Evolutionary conservation across 2,329 filamentous ascomycete genomes (phyloP).

Genomic region (Arthrobotrys musiformis): DNA sequence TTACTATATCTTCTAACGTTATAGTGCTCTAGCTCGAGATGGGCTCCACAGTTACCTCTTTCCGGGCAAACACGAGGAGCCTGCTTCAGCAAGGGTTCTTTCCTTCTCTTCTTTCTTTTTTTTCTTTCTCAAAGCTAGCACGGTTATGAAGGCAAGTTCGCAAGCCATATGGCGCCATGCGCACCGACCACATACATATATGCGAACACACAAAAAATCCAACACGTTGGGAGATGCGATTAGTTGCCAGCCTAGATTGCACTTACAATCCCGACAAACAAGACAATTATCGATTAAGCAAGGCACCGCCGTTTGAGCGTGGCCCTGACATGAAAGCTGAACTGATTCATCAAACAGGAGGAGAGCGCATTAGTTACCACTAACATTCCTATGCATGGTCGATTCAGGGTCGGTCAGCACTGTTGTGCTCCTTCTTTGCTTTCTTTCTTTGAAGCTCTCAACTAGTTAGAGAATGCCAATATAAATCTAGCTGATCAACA

Average conservation of each 20-base stretch:
- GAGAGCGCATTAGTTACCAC: no score
- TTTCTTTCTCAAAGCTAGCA: neutral
- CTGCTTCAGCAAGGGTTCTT: neutral
- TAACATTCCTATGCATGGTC: neutral
- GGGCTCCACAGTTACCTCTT: neutral
- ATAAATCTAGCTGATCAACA: constrained; percentile 5
- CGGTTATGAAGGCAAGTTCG: neutral
- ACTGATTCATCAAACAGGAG: constrained; percentile 1
- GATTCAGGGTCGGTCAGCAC: neutral
- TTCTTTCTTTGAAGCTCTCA: neutral
- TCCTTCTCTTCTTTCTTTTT: no score
- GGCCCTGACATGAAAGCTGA: constrained; percentile 3
- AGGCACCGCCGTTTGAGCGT: neutral
- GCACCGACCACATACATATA: constrained; percentile 2
- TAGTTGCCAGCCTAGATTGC: no score
- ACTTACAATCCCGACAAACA: no score
- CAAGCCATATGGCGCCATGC: constrained; percentile 9
- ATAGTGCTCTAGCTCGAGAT: neutral
- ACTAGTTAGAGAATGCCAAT: neutral
- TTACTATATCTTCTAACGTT: constrained; percentile 4
- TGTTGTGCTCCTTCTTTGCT: neutral
- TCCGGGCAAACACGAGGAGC: neutral
- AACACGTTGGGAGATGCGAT: constrained; percentile 5
- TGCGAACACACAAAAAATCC: constrained; percentile 11
- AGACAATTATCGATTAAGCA: constrained; percentile 16